Base-by-base conservation (phyloP, 2,329 filamentous ascomycete species). In the Raffaelea albimanens region DNA sequence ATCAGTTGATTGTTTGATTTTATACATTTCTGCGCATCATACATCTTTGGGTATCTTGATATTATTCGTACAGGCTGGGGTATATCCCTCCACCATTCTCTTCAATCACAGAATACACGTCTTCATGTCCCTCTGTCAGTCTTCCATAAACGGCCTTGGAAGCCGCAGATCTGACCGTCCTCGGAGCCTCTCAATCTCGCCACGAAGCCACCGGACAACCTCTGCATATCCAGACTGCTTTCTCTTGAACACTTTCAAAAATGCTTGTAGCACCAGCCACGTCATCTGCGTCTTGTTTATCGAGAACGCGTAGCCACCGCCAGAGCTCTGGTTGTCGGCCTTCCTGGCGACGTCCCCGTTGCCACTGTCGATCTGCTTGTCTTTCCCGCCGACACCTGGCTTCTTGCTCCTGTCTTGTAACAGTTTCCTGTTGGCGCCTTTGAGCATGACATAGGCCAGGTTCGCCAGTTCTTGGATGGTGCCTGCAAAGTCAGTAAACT, bases 241-340 rank as follows among this genome's bases (percentile, higher is more conserved):
- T 55, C 72, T 75, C 43, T 64, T 61, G 56, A 96, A 70, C 23
- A 93, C 81, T 45, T 71, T 67, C 41, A 69, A 62, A 57, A 95
- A 95, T 5, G 88, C 87, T 23, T 71, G 70, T 45, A 81, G 79
- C 1, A 81, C 83, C 50, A 91, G 68, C 70, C 82, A 82, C 47
- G 63, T 59, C 2, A 79, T 68, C 57, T 90, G 83, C 14, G 62
- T 61, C 53, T 73, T 78, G 45, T 71, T 76, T 25, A 90, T 68
- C 19, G 68, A 67, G 57, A 82, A 87, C 14, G 68, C 61, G 53
- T 82, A 84, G 18, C 25, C 25, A 29, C 13, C 13, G 13, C 25
- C 13, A 29, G 25, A 7, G 25, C 25, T 63, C 68, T 0, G 71
- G 68, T 52, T 71, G 68, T n/a, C n/a, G n/a, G n/a, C n/a, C n/a